Evolutionary conservation across 345 rosid species (phyloP), one percentile per base, ranked within the genome.

Genomic region (Schrenkiella parvula): DNA sequence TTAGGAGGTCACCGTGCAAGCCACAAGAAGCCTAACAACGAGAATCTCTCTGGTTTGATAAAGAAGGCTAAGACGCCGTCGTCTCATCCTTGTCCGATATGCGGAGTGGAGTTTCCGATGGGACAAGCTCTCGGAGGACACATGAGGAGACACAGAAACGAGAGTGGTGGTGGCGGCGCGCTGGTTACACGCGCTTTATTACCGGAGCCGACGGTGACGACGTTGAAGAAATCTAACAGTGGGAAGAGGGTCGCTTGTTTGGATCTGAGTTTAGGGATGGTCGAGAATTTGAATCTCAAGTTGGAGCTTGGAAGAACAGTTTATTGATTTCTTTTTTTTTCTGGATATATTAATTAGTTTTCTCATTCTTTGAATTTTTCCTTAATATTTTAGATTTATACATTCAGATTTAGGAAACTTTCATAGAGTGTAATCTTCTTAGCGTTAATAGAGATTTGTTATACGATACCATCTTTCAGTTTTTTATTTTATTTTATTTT

Each of bases 61-160:
- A 54, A 70, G 67, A 77, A 77, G 58, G 10, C 13, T 0, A 91
- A 88, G 75, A 70, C 85, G 62, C 79, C 87, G 1, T 76, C 87
- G 1, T 79, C 80, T 1, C 98, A 93, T 37, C 90, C 87, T 82
- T 93, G 98, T 66, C 89, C 97, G 3, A 84, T 93, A 1, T 93
- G 98, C 38, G 98, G 98, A 4, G 80, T 86, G 0, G 93, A 89
- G 81, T 93, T 93, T 43, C 80, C 96, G 0, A 81, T 93, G 35
- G 97, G 98, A 3, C 98, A 93, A 70, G 98, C 98, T 2, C 80
- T 91, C 0, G 98, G 98, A 0, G 98, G 98, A 2, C 98, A 93
- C 74, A 93, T 93, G 98, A 86, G 98, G 80, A 80, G 91, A 72
- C 98, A 93, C 14, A 78, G 91, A 9, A 78, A 72, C 65, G 73